phyloP scores from a whole-genome alignment of 768 basidiomycete genomes.

The Lepiota brunneoincarnata region DNA sequence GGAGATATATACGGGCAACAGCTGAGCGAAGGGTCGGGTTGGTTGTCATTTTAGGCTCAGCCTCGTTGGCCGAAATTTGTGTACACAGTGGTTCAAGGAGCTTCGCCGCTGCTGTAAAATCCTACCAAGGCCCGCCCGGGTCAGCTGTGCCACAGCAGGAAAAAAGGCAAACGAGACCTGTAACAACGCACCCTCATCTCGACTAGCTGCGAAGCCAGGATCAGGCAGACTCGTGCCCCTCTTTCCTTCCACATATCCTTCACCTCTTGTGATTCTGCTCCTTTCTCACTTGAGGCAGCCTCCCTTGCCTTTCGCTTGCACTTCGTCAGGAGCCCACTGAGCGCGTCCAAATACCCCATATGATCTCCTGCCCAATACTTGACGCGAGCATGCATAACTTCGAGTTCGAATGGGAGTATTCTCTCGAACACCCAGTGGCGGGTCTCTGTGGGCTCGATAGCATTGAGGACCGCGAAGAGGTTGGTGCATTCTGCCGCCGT shows the following conservation, averaged over 20 bases:
- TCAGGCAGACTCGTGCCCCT: constrained; percentile 69
- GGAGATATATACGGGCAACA: constrained; percentile 71
- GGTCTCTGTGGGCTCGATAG: constrained; percentile 48
- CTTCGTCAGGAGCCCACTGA: constrained; percentile 57
- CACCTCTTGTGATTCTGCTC: constrained; percentile 25
- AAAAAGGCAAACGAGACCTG: neutral
- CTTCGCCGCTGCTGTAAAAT: constrained; percentile 63
- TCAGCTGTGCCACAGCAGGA: neutral
- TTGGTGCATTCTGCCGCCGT: constrained; percentile 83
- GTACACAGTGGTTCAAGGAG: constrained; percentile 67
- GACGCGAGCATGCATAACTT: constrained; percentile 70
- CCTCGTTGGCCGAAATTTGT: constrained; percentile 23
- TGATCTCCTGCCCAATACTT: constrained; percentile 83
- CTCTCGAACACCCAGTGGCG: constrained; percentile 60
- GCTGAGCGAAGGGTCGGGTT: constrained; percentile 65
- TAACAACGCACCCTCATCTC: constrained; percentile 70
- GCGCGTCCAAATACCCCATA: constrained; percentile 76
- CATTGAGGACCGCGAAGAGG: constrained; percentile 68
- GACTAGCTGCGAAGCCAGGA: constrained; percentile 77
- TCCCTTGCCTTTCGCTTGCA: constrained; percentile 54
- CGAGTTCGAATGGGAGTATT: constrained; percentile 57
- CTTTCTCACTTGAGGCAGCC: constrained; percentile 16
- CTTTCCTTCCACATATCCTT: constrained; percentile 82
- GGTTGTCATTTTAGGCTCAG: constrained; percentile 15
- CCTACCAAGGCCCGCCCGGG: constrained; percentile 40